Conservation (phyloP, 345 rosid genomes). For the Aurinia saxatilis region DNA sequence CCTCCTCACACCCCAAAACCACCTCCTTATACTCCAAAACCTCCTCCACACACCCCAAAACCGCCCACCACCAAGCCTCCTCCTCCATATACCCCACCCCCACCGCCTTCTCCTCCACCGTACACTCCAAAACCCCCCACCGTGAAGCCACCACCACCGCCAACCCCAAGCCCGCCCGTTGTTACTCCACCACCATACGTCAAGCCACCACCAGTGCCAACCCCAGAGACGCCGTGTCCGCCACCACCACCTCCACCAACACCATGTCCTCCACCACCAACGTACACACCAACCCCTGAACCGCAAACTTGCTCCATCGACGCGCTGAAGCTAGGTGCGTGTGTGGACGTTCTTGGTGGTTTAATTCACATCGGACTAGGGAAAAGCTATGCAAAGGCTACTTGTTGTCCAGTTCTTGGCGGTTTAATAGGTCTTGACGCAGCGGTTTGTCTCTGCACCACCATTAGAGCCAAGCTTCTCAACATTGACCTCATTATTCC, state of each 20-base stretch:
- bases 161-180: conserved; percentile 9
- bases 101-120: not conserved
- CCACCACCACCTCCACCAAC: conserved; percentile 51
- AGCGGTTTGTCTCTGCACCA: conserved; percentile 85
- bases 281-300: conserved; percentile 34
- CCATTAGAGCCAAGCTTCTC: conserved; percentile 69
- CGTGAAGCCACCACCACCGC: not conserved
- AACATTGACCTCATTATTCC: conserved; percentile 66
- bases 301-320: conserved; percentile 66
- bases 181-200: conserved; percentile 10
- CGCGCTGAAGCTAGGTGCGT: conserved; percentile 67
- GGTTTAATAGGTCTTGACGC: conserved; percentile 76
- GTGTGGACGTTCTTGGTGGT: conserved; percentile 88
- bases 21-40: not conserved
- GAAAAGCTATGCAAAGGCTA: conserved; percentile 53
- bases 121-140: conserved; percentile 13
- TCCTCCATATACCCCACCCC: not conserved
- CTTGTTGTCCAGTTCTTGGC: conserved; percentile 80
- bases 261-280: conserved; percentile 32
- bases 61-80: conserved; percentile 26
- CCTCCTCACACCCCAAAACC: conserved; percentile 21
- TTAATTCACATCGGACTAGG: conserved; percentile 70
- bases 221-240: conserved; percentile 32
- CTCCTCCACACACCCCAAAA: conserved; percentile 24
- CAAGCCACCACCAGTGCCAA: conserved; percentile 15